phyloP scores from a whole-genome alignment of 495 filamentous ascomycete species.

The Podospora conica region DNA sequence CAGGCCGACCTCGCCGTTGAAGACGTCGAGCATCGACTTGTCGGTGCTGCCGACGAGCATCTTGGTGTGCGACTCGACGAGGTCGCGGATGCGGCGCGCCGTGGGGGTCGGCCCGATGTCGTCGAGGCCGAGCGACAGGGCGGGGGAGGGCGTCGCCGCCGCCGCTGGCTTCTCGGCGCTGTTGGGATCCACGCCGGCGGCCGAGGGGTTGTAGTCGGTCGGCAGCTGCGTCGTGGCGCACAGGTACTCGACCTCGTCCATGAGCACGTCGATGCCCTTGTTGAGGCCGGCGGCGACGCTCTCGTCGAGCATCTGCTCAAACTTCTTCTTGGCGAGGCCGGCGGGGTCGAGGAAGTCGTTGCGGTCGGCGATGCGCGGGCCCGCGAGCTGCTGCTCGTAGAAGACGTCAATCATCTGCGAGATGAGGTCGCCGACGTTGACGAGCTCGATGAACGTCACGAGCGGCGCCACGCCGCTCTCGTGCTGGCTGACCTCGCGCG shows the following conservation, averaged over 20 bases:
- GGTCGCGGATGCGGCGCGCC: constrained; percentile 70
- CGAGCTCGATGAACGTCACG: constrained; percentile 92
- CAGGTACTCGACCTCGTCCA: constrained; percentile 96
- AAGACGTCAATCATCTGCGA: constrained; percentile 99
- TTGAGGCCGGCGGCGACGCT: constrained; percentile 92
- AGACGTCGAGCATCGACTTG: constrained; percentile 95
- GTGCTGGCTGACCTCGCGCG: constrained; percentile 73
- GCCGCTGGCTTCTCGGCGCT: constrained; percentile 1
- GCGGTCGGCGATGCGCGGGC: constrained; percentile 73
- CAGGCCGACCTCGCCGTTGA: constrained; percentile 95
- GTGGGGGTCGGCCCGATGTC: constrained; percentile 81
- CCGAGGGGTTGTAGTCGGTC: constrained; percentile 79
- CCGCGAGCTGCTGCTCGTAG: constrained; percentile 89
- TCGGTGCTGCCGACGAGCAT: constrained; percentile 92
- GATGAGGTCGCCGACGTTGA: constrained; percentile 97
- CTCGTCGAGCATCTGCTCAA: constrained; percentile 98
- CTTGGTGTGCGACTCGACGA: constrained; percentile 79
- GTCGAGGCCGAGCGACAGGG: not conserved
- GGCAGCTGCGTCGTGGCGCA: constrained; percentile 81
- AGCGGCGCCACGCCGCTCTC: constrained; percentile 77
- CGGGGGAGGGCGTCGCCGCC: not conserved
- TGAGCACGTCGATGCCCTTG: constrained; percentile 95
- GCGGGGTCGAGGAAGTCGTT: constrained; percentile 93
- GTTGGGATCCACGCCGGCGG: constrained; percentile 35
- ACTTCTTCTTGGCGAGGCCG: constrained; percentile 91